phyloP scores from a whole-genome alignment of 2,329 filamentous ascomycete species.

The Xylaria sp. region DNA sequence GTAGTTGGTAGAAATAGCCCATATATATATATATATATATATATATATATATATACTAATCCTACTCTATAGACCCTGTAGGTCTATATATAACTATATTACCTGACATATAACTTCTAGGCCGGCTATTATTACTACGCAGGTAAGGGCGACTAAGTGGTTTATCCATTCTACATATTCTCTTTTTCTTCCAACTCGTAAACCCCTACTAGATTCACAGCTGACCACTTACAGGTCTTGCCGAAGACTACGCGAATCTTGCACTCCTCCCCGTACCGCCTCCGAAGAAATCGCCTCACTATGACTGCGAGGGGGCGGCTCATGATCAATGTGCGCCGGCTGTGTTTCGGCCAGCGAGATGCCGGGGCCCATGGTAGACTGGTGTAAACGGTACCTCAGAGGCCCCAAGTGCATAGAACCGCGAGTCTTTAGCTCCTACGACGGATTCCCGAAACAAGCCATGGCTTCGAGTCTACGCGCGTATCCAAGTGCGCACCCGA shows the following conservation, averaged over 20 bases:
- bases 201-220: not conserved
- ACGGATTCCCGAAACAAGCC: conserved; percentile 16
- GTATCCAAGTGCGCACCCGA: conserved; percentile 11
- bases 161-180: not conserved
- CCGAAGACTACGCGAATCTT: not conserved
- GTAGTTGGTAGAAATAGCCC: too few relatives aligned
- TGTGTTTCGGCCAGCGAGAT: conserved; percentile 8
- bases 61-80: too few relatives aligned
- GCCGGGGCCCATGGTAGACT: conserved; percentile 12
- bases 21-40: too few relatives aligned
- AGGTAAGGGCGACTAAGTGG: not conserved
- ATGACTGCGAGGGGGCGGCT: not conserved
- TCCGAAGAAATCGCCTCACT: conserved; percentile 1
- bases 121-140: conserved; percentile 26
- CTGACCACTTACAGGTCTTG: conserved; percentile 14
- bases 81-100: too few relatives aligned
- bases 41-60: too few relatives aligned
- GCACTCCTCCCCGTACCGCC: not conserved
- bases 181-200: not conserved
- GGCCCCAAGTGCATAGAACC: conserved; percentile 15
- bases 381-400: conserved; percentile 20
- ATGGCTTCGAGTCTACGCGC: conserved; percentile 19
- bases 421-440: conserved; percentile 23
- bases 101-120: too few relatives aligned
- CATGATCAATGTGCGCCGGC: conserved; percentile 7